Percentiles rank a stretch among this genome's conserved stretches.
phyloP scores from a whole-genome alignment of 2,329 filamentous ascomycete genomes.

The Colletotrichum noveboracense region DNA sequence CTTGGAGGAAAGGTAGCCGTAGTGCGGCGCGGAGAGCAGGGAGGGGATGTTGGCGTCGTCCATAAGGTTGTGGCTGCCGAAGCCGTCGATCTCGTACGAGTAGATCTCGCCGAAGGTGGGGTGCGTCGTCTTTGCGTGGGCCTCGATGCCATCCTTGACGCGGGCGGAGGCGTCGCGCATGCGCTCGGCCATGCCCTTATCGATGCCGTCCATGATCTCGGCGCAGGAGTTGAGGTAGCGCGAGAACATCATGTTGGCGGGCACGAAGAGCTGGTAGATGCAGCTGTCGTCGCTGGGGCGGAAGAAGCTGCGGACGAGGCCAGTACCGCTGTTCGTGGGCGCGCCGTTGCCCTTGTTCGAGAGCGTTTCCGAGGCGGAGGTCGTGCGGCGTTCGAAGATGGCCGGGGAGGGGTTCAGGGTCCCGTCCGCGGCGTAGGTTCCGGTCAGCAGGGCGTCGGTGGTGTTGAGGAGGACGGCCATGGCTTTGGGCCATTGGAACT shows the following conservation, averaged over 20 bases:
- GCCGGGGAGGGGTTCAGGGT: slow-evolving; percentile 66
- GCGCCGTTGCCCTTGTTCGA: slow-evolving; percentile 79
- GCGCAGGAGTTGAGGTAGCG: slow-evolving; percentile 60
- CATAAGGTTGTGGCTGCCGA: slow-evolving; percentile 65
- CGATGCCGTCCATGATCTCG: slow-evolving; percentile 48
- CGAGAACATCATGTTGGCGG: slow-evolving; percentile 86
- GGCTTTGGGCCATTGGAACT: slow-evolving; percentile 74
- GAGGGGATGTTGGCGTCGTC: slow-evolving; percentile 70
- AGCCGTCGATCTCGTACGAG: slow-evolving; percentile 74
- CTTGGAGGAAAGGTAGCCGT: slow-evolving; percentile 63
- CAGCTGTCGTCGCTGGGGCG: slow-evolving; percentile 89
- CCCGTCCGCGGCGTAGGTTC: slow-evolving; percentile 73
- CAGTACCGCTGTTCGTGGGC: slow-evolving; percentile 79
- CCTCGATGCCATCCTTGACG: slow-evolving; percentile 70
- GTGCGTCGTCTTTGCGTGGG: slow-evolving; percentile 70
- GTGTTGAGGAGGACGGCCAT: slow-evolving; percentile 72
- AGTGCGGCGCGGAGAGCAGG: slow-evolving; percentile 64
- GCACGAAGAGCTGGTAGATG: slow-evolving; percentile 85
- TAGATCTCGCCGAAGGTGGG: slow-evolving; percentile 69
- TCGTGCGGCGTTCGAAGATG: slow-evolving; percentile 77
- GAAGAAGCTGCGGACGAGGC: slow-evolving; percentile 86
- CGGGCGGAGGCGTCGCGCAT: slow-evolving; percentile 62
- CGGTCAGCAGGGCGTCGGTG: slow-evolving; percentile 71
- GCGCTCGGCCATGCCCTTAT: slow-evolving; percentile 55
- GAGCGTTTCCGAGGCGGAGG: slow-evolving; percentile 80